Conservation (phyloP, 129 eudicot genomes). For the Tagetes erecta region DNA sequence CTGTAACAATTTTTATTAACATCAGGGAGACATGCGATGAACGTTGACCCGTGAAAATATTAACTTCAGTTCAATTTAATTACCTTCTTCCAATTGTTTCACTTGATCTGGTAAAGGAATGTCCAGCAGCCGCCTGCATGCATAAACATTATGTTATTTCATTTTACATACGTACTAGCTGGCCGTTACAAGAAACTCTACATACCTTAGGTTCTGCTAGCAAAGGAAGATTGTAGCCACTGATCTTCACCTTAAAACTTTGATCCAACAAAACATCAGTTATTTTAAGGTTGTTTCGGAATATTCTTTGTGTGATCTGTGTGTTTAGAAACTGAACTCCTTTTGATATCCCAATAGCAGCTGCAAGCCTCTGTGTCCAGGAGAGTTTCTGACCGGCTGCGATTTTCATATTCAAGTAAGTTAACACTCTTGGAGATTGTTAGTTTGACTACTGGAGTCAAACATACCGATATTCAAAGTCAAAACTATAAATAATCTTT, state of each 20-base stretch:
- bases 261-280: conserved; percentile 63
- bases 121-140: conserved; percentile 40
- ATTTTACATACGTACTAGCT: background rate
- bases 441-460: conserved; percentile 20
- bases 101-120: conserved; percentile 36
- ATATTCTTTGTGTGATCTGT: conserved; percentile 49
- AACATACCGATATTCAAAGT: background rate
- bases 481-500: background rate
- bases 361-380: conserved; percentile 60
- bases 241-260: conserved; percentile 57
- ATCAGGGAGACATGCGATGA: background rate
- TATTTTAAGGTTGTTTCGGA: conserved; percentile 48
- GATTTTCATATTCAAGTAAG: conserved; percentile 10
- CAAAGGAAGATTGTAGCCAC: conserved; percentile 57
- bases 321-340: conserved; percentile 74
- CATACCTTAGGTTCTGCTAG: conserved; percentile 32
- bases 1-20: conserved; percentile 25
- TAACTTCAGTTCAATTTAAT: background rate
- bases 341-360: conserved; percentile 56
- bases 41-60: background rate
- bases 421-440: background rate
- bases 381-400: conserved; percentile 52
- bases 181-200: background rate
- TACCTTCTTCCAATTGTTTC: conserved; percentile 36
- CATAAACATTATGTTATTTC: background rate